phyloP scores from a whole-genome alignment of 257 asterid species.

The Solanum rostratum region DNA sequence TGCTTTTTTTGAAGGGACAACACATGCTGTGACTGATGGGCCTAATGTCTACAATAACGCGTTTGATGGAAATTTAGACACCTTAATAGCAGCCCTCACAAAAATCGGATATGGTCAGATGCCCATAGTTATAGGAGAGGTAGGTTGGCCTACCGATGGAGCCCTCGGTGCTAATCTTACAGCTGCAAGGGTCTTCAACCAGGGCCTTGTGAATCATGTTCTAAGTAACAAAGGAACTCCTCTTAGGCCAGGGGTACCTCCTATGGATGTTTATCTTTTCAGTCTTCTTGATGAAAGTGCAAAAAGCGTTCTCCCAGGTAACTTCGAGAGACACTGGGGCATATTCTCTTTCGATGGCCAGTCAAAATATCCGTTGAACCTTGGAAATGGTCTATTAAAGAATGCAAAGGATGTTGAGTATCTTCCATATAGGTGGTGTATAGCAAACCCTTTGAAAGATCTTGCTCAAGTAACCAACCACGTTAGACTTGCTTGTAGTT shows the following conservation, averaged over 20 bases:
- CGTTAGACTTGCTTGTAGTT: constrained; percentile 59
- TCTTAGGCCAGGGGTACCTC: constrained; percentile 72
- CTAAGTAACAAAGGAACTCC: constrained; percentile 70
- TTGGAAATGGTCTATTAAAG: constrained; percentile 57
- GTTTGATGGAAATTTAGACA: constrained; percentile 87
- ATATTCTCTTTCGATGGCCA: constrained; percentile 88
- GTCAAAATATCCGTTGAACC: constrained; percentile 71
- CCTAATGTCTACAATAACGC: constrained; percentile 71
- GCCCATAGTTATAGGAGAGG: constrained; percentile 82
- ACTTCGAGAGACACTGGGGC: constrained; percentile 96
- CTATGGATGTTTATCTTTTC: constrained; percentile 70
- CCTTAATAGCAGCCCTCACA: constrained; percentile 65
- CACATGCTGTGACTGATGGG: constrained; percentile 75
- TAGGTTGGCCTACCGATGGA: constrained; percentile 96
- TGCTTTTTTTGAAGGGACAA: constrained; percentile 79
- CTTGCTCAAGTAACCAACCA: constrained; percentile 54
- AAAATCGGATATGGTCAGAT: constrained; percentile 71
- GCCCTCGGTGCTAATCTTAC: constrained; percentile 56
- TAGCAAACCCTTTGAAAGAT: constrained; percentile 64
- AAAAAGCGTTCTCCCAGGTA: constrained; percentile 76
- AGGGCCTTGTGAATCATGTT: constrained; percentile 57
- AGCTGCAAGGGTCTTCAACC: constrained; percentile 81
- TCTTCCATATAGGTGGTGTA: constrained; percentile 90
- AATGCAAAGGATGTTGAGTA: constrained; percentile 67
- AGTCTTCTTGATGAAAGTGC: constrained; percentile 85